phyloP scores from a whole-genome alignment of 495 filamentous ascomycete species.

The Aspergillus panamensis region DNA sequence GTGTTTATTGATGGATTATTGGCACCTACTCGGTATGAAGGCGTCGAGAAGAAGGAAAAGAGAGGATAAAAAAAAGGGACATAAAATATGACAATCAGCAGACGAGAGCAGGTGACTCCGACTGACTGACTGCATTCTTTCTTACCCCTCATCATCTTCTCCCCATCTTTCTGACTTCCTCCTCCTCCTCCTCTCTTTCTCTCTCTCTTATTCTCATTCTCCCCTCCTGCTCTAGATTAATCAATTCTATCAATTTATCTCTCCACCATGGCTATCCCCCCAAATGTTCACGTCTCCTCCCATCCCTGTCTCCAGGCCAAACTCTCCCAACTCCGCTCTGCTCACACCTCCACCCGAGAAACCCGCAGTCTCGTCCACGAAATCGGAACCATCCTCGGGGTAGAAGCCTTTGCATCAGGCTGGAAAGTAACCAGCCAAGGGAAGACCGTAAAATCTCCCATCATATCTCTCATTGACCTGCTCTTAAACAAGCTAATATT shows the following conservation, averaged over 20 bases:
- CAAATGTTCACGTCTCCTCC: constrained; percentile 68
- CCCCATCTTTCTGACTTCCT: neutral
- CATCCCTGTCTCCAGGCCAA: constrained; percentile 88
- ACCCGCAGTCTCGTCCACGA: constrained; percentile 81
- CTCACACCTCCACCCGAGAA: constrained; percentile 63
- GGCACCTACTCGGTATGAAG: neutral
- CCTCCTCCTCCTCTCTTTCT: constrained; percentile 11
- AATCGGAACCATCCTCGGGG: constrained; percentile 75
- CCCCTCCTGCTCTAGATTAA: neutral
- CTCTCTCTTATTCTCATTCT: constrained; percentile 3
- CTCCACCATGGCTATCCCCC: constrained; percentile 31
- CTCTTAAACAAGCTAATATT: neutral
- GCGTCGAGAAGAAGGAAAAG: neutral
- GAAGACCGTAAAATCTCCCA: constrained; percentile 28
- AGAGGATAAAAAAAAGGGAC: neutral
- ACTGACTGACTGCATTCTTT: neutral
- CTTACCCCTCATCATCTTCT: constrained; percentile 15
- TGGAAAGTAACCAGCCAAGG: constrained; percentile 48
- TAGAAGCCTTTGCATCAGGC: constrained; percentile 70
- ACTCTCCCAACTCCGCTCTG: constrained; percentile 81
- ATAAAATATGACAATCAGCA: neutral
- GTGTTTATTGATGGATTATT: neutral
- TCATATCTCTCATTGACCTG: neutral
- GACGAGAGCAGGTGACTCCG: constrained; percentile 18
- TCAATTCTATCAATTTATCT: constrained; percentile 6